Conservation (phyloP, 75 land plant genomes). For the Adiantum capillusveneris region DNA sequence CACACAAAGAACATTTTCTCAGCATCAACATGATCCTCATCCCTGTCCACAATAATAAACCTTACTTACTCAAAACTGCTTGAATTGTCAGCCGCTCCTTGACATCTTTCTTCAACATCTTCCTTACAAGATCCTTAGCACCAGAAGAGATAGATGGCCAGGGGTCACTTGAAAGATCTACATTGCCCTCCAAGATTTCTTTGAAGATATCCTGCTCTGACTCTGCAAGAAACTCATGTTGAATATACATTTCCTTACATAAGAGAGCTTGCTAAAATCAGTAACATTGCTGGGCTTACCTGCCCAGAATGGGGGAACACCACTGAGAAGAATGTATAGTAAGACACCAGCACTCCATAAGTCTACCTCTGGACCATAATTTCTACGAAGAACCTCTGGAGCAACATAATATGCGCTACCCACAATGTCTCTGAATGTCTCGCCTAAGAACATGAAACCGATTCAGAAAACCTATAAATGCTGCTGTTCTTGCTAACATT, state of each 20-base stretch:
- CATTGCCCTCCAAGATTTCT: constrained; percentile 27
- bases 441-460: constrained; percentile 21
- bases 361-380: constrained; percentile 53
- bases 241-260: no score
- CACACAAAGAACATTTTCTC: no score
- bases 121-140: constrained; percentile 49
- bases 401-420: constrained; percentile 62
- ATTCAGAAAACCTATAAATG: no score
- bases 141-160: constrained; percentile 45
- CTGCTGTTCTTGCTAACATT: no score
- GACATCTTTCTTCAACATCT: constrained; percentile 40
- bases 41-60: no score
- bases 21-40: no score
- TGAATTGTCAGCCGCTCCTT: constrained; percentile 29
- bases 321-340: constrained; percentile 57
- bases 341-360: constrained; percentile 69
- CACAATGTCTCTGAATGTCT: constrained; percentile 35
- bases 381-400: constrained; percentile 38
- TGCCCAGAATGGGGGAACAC: constrained; percentile 63
- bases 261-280: no score
- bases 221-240: constrained; percentile 14
- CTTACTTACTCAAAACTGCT: constrained; percentile 32
- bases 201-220: constrained; percentile 35
- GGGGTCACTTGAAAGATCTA: constrained; percentile 37
- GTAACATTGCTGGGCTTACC: constrained; percentile 15